Percentiles rank a stretch among this genome's conserved stretches.
These are phyloP conservation scores for Russula sp. DNA, from an alignment of 768 basidiomycete genomes.

Conservation along the genomic window DNA sequence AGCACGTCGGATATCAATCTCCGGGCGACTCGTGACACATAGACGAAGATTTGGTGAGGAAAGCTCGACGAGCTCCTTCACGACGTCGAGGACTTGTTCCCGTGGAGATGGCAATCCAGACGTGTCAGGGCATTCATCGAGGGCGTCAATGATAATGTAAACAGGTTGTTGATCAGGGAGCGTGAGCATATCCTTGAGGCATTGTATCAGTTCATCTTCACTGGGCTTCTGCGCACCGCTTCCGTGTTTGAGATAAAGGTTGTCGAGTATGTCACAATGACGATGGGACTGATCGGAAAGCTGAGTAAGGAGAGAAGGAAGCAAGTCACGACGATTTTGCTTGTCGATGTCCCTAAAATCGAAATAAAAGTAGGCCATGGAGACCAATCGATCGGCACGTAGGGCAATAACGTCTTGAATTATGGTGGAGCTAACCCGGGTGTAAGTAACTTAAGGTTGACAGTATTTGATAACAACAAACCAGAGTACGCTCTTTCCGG, in stretches of 20 bases:
- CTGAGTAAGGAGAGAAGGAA: background rate
- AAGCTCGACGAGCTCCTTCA: background rate
- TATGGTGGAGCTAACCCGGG: background rate
- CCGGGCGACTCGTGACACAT: conserved; percentile 8
- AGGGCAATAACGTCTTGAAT: background rate
- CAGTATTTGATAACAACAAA: background rate
- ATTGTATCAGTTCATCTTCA: background rate
- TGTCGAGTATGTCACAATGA: background rate
- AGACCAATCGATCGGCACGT: background rate
- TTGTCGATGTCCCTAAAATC: background rate
- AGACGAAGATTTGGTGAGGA: background rate
- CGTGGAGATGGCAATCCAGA: conserved; percentile 8
- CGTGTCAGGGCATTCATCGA: background rate
- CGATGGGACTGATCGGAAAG: background rate
- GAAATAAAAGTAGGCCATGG: background rate
- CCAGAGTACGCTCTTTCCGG: conserved; percentile 4
- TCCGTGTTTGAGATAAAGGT: background rate
- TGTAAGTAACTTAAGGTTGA: background rate
- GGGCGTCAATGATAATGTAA: background rate
- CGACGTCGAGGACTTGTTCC: background rate
- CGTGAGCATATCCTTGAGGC: background rate
- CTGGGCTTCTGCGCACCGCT: background rate
- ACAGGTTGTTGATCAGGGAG: background rate
- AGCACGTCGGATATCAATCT: background rate
- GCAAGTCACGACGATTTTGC: background rate